A percentile compares a stretch with the other conserved stretches of the same genome.
phyloP scores from a whole-genome alignment of 2,329 filamentous ascomycete species.

The Fusarium anguioides region DNA sequence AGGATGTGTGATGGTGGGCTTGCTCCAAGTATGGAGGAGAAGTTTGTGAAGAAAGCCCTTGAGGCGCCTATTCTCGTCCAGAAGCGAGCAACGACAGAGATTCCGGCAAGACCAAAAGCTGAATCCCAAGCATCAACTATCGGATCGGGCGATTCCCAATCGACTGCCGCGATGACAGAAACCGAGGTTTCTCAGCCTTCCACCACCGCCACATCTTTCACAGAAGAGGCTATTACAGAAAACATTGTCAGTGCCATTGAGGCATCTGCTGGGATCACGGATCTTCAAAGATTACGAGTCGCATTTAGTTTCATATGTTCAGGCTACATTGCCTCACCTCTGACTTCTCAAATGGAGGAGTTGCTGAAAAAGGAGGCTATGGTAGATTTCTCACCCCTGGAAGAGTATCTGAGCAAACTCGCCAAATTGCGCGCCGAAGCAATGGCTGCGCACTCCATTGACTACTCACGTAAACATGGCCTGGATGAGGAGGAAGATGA shows the following conservation, averaged over 20 bases:
- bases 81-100: slow-evolving; percentile 60
- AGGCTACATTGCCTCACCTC: slow-evolving; percentile 65
- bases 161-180: slow-evolving; percentile 52
- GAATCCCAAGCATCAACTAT: slow-evolving; percentile 37
- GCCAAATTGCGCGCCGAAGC: slow-evolving; percentile 77
- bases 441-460: slow-evolving; percentile 72
- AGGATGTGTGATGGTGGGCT: slow-evolving; percentile 73
- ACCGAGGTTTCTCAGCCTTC: slow-evolving; percentile 56
- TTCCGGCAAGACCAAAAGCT: slow-evolving; percentile 10
- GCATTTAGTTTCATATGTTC: slow-evolving; percentile 73
- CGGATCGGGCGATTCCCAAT: slow-evolving; percentile 56
- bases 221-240: slow-evolving; percentile 49
- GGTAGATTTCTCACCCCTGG: slow-evolving; percentile 76
- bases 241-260: slow-evolving; percentile 56
- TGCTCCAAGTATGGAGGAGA: slow-evolving; percentile 85
- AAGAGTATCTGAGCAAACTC: slow-evolving; percentile 75
- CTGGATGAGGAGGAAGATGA: slow-evolving; percentile 75
- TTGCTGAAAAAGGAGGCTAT: slow-evolving; percentile 51
- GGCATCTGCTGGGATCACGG: slow-evolving; percentile 61
- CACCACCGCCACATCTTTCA: slow-evolving; percentile 59
- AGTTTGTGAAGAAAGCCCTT: slow-evolving; percentile 80
- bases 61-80: slow-evolving; percentile 80
- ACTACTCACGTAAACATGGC: slow-evolving; percentile 77
- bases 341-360: slow-evolving; percentile 57
- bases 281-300: slow-evolving; percentile 72